Evolutionary conservation across 192 early-diverging fungal species (phyloP).

Genomic region (Obelidium mucronatum): DNA sequence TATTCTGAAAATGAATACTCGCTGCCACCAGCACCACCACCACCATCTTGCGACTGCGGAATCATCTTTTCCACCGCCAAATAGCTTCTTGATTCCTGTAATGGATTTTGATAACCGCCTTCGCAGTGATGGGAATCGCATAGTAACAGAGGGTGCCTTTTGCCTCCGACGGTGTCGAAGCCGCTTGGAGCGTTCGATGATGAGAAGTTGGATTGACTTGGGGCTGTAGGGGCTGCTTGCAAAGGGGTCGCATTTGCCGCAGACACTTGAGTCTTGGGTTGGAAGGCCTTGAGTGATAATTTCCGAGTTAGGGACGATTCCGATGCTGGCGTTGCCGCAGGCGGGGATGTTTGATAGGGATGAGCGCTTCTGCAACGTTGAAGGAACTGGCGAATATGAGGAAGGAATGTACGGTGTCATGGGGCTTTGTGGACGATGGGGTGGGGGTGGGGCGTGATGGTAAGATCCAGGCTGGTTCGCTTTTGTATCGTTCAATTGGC

Average conservation of each 20-base stretch:
- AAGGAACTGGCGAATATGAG: not conserved
- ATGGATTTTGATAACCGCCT: slow-evolving; percentile 18
- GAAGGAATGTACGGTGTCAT: not conserved
- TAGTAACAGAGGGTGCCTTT: not conserved
- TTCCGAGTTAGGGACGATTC: not conserved
- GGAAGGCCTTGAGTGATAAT: not conserved
- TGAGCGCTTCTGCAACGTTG: too few relatives aligned
- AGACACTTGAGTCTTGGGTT: not conserved
- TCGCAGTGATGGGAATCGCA: slow-evolving; percentile 29
- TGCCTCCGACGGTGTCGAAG: not conserved
- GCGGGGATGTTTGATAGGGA: not conserved
- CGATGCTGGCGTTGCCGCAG: not conserved
- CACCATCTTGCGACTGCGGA: too few relatives aligned
- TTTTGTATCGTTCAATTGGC: too few relatives aligned
- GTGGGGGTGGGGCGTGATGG: too few relatives aligned
- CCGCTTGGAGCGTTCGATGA: too few relatives aligned
- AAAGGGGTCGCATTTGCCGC: too few relatives aligned
- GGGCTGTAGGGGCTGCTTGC: not conserved
- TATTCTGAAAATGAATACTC: too few relatives aligned
- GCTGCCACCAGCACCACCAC: too few relatives aligned
- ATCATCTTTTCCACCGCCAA: too few relatives aligned
- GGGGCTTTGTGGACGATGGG: not conserved
- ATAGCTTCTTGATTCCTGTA: slow-evolving; percentile 10
- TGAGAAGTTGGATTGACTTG: too few relatives aligned
- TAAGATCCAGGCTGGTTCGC: not conserved